These are phyloP conservation scores for Wolfiporia cocos DNA, from an alignment of 1,284 basidiomycete species.

Conservation along the genomic window DNA sequence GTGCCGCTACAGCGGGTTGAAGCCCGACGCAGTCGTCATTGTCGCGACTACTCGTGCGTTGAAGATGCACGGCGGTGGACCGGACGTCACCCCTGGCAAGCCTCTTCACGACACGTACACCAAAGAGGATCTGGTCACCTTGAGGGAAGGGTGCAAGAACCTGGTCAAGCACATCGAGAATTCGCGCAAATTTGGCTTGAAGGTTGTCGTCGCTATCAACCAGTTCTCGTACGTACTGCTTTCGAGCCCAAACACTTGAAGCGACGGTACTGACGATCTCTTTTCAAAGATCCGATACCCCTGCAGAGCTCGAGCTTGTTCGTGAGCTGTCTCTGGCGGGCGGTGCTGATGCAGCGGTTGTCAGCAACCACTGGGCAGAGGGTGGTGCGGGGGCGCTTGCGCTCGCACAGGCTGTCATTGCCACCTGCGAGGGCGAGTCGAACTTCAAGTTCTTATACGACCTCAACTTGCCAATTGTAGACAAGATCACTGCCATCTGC, in stretches of 20 bases:
- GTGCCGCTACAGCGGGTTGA: constrained; percentile 90
- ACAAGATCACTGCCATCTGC: constrained; percentile 85
- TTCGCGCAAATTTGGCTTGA: constrained; percentile 92
- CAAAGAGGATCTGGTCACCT: constrained; percentile 87
- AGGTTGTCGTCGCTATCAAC: constrained; percentile 96
- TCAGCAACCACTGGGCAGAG: constrained; percentile 95
- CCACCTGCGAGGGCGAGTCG: constrained; percentile 79
- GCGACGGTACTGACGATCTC: background rate
- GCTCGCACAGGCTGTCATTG: constrained; percentile 84
- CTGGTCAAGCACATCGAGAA: constrained; percentile 93
- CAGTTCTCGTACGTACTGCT: constrained; percentile 74
- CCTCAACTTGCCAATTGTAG: constrained; percentile 75
- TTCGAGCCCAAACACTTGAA: constrained; percentile 3
- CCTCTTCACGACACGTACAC: constrained; percentile 92
- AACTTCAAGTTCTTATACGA: constrained; percentile 91
- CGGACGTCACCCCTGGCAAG: constrained; percentile 96
- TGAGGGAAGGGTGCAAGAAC: constrained; percentile 93
- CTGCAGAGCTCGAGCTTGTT: constrained; percentile 86
- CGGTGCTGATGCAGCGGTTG: constrained; percentile 93
- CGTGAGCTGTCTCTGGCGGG: constrained; percentile 75
- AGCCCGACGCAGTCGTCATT: constrained; percentile 91
- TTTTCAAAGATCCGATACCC: constrained; percentile 73
- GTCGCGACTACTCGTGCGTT: constrained; percentile 97
- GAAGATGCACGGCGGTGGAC: constrained; percentile 99
- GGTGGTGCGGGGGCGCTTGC: constrained; percentile 86